These are phyloP conservation scores for Helianthus annuus DNA, from an alignment of 129 eudicot species.

Conservation along the genomic window HanXRQr2.0-SUNRISE NC_035447.2:9245505-9246004, in stretches of 20 bases:
- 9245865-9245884: constrained; percentile 98
- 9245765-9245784: background rate
- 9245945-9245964: constrained; percentile 99
- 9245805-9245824: background rate
- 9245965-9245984: constrained; percentile 97
- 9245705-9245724: constrained; percentile 99
- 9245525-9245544: too few relatives aligned
- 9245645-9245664: constrained; percentile 98
- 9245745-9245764: constrained; percentile 13
- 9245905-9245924: constrained; percentile 88
- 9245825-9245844: background rate
- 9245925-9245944: constrained; percentile 97
- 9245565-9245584: background rate
- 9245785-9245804: background rate
- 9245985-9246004: constrained; percentile 86
- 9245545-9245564: background rate
- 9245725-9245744: constrained; percentile 92
- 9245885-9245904: constrained; percentile 89
- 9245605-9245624: constrained; percentile 53
- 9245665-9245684: constrained; percentile 95
- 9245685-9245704: constrained; percentile 93
- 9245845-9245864: constrained; percentile 41
- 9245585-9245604: too few relatives aligned
- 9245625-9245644: constrained; percentile 90
- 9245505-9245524: too few relatives aligned